phyloP scores from a whole-genome alignment of 139 green algal species.

The Picochlorum sp. region DNA sequence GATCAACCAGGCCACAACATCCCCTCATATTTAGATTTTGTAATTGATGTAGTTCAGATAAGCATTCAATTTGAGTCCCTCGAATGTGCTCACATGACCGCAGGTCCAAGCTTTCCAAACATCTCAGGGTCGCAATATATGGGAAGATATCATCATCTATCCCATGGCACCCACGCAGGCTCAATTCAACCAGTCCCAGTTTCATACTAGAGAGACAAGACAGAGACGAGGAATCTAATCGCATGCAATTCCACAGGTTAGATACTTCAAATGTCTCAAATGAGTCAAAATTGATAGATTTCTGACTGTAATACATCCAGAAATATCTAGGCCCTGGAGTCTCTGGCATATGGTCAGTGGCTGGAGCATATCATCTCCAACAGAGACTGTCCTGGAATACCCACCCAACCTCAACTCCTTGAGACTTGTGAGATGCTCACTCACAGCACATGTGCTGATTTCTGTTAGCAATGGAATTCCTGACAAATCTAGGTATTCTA shows the following conservation, averaged over 20 bases:
- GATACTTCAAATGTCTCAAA: slow-evolving; percentile 14
- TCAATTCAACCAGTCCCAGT: slow-evolving; percentile 17
- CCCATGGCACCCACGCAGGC: slow-evolving; percentile 37
- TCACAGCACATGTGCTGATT: slow-evolving; percentile 14
- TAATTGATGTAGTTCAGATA: slow-evolving; percentile 8
- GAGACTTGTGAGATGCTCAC: slow-evolving; percentile 11
- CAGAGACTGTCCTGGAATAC: slow-evolving; percentile 31
- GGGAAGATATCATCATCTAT: slow-evolving; percentile 23
- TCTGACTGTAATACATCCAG: slow-evolving; percentile 29
- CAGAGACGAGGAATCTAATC: slow-evolving; percentile 19
- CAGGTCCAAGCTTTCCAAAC: slow-evolving; percentile 30
- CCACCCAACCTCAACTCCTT: slow-evolving; percentile 25
- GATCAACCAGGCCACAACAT: slow-evolving; percentile 32
- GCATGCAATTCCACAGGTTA: slow-evolving; percentile 43
- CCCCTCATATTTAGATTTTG: slow-evolving; percentile 41
- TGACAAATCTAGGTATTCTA: slow-evolving; percentile 20
- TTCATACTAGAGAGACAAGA: slow-evolving; percentile 10
- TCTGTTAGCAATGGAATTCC: slow-evolving; percentile 31
- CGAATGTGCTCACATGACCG: slow-evolving; percentile 38
- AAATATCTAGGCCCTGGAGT: slow-evolving; percentile 29
- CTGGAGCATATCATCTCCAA: slow-evolving; percentile 21
- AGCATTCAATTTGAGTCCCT: slow-evolving; percentile 11
- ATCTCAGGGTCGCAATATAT: slow-evolving; percentile 11
- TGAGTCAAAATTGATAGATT: slow-evolving; percentile 6
- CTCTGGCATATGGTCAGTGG: slow-evolving; percentile 5